Base-by-base conservation (phyloP, 2,329 filamentous ascomycete species). In the Fusarium odoratissimum region DNA sequence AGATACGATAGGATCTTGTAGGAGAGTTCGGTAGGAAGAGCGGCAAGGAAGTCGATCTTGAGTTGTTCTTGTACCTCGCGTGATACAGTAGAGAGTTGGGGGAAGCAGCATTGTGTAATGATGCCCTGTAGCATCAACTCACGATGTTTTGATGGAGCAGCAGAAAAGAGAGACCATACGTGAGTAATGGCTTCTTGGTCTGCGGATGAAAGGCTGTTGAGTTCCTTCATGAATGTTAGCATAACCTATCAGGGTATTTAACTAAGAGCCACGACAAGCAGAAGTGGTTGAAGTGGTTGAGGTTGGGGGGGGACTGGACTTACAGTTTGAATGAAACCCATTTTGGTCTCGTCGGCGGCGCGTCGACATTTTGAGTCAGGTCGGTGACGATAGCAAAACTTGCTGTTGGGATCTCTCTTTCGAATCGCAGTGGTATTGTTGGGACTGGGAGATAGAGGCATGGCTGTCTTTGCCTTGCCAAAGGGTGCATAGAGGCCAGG, bases 91-190 rank as follows among this genome's bases (percentile, higher is more conserved):
- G 96, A 98, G 11, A 99, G 90, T 79, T 99, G 96, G 3, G 96
- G 95, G 79, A 99, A 98, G 84, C 96, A 99, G 82, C 95, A 98
- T 81, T 98, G 95, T 1, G 95, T 93, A 69, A 99, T 91, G 77
- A 99, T 95, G 74, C 96, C 96, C 81, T 97, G 95, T 12, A 99
- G 88, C 93, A 99, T 98, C 67, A 99, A 88, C 72, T 97, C 95
- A 75, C 96, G 92, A 79, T 98, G 95, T 80, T 97, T 97, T 14
- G 94, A 89, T 0, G 96, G 96, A 1, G 96, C 95, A 42, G 96
- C 96, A 1, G 95, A 98, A 85, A 99, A 99, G 52, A 98, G 87
- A 1, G 95, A 97, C 96, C 96, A 99, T 62, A 98, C 95, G 78
- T 98, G 95, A 38, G 95, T 94, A 77, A 99, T 98, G 79, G 93